Evolutionary conservation across 2,329 filamentous ascomycete genomes (phyloP).

Genomic region (Zasmidium cellare): DNA sequence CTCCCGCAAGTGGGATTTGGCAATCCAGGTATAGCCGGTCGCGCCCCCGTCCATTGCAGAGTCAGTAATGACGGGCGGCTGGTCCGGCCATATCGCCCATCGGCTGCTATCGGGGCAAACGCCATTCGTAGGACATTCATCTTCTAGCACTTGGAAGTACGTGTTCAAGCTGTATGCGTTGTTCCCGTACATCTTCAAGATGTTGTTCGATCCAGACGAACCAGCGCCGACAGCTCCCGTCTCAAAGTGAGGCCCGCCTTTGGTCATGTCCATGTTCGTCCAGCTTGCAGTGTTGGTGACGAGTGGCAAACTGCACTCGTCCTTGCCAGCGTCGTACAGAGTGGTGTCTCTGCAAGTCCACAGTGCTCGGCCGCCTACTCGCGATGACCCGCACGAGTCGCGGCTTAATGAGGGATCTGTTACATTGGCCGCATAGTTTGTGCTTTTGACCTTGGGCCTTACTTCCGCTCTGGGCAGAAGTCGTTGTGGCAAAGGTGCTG

Average conservation of each 20-base stretch:
- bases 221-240: slow-evolving; percentile 16
- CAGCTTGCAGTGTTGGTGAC: slow-evolving; percentile 26
- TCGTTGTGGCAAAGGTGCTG: slow-evolving; percentile 8
- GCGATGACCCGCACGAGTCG: slow-evolving; percentile 26
- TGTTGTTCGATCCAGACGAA: slow-evolving; percentile 19
- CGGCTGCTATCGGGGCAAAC: slow-evolving; percentile 23
- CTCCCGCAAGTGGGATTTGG: slow-evolving; percentile 15
- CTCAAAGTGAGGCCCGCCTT: slow-evolving; percentile 7
- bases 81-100: slow-evolving; percentile 26
- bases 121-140: slow-evolving; percentile 21
- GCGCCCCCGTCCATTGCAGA: slow-evolving; percentile 9
- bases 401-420: slow-evolving; percentile 24
- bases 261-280: slow-evolving; percentile 17
- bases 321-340: slow-evolving; percentile 9
- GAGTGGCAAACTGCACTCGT: slow-evolving; percentile 14
- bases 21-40: slow-evolving; percentile 25
- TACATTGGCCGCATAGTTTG: slow-evolving; percentile 21
- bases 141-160: slow-evolving; percentile 22
- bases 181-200: slow-evolving; percentile 24
- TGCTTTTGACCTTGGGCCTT: slow-evolving; percentile 16
- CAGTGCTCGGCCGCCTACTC: slow-evolving; percentile 19
- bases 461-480: slow-evolving; percentile 4
- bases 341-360: slow-evolving; percentile 31
- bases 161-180: slow-evolving; percentile 3
- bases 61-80: slow-evolving; percentile 19